Base-by-base conservation (phyloP, 306 rosid species). In the Leucaena leucocephala region DNA sequence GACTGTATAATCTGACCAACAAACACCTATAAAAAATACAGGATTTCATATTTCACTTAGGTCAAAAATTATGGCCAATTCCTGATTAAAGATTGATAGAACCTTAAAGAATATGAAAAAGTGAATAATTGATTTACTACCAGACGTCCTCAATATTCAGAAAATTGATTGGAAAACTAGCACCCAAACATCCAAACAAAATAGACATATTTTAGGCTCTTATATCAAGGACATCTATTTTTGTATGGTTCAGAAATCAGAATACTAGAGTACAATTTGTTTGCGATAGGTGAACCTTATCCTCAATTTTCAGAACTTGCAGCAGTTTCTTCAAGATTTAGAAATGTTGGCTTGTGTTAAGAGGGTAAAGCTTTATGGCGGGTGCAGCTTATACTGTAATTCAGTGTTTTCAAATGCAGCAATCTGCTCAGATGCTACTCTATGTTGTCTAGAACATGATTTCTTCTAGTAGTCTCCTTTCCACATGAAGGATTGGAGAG, bases 41-140 rank as follows among this genome's bases (percentile, higher is more conserved):
- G 27, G 55, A 40, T 57, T 58, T 5, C 13, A 19, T 19, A n/a
- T 13, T 38, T 36, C 27, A 55, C 62, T 39, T 57, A 16, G 46
- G 50, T 10, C 19, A 55, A 57, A 57, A 57, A 38, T 19, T 39
- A 21, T 7, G 22, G 52, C 49, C 36, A 4, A 67, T 42, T n/a
- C 8, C 66, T 11, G 21, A 73, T 19, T 35, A 61, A 61, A 73
- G 19, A 19, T 39, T 46, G 12, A 22, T 71, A 58, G 55, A 74
- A 15, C 11, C 22, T 52, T 64, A 48, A 68, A 55, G 68, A 17
- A 27, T 63, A 74, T 67, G 35, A 71, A 72, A 72, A 12, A 57
- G 62, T 48, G 69, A 22, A 34, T 19, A 34, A 68, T 22, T 72
- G 38, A 54, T 39, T 68, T 59, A 68, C 46, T 70, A 67, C 52